Percentiles rank a stretch among this genome's conserved stretches.
Evolutionary conservation across 108 stramenopile species (phyloP).

Genomic region (Cylindrotheca fusiformis): DNA sequence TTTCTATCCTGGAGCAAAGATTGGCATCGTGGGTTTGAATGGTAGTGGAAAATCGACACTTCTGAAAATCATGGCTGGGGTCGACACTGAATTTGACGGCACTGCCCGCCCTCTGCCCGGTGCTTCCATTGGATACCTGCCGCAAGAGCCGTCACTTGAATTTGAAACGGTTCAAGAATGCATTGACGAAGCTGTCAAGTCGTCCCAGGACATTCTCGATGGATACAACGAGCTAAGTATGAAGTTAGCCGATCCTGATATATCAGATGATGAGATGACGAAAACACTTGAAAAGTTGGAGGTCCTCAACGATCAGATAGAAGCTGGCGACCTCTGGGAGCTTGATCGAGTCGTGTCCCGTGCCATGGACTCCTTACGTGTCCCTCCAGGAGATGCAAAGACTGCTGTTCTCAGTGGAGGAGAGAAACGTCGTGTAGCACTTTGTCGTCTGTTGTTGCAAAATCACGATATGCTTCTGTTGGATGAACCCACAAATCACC

Average conservation of each 20-base stretch:
- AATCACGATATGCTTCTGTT: constrained; percentile 83
- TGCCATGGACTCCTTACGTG: constrained; percentile 78
- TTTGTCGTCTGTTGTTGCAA: constrained; percentile 80
- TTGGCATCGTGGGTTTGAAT: constrained; percentile 86
- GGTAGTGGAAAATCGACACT: constrained; percentile 70
- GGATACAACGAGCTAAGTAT: constrained; percentile 73
- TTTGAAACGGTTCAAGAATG: constrained; percentile 82
- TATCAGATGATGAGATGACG: constrained; percentile 71
- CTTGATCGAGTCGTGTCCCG: constrained; percentile 77
- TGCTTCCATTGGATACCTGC: constrained; percentile 81
- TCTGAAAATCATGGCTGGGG: constrained; percentile 93
- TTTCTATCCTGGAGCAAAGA: constrained; percentile 93
- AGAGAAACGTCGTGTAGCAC: constrained; percentile 92
- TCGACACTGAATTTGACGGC: constrained; percentile 91
- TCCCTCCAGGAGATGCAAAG: constrained; percentile 78
- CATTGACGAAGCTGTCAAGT: constrained; percentile 75
- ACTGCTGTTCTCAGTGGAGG: constrained; percentile 90
- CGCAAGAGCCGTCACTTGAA: constrained; percentile 80
- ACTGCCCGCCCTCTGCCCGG: constrained; percentile 81
- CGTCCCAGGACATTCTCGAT: constrained; percentile 66
- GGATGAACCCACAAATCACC: constrained; percentile 41
- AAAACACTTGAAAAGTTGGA: constrained; percentile 61
- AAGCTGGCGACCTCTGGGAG: constrained; percentile 87
- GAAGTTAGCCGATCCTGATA: constrained; percentile 81
- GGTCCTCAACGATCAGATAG: constrained; percentile 71